A percentile compares a stretch with the other conserved stretches of the same genome.
phyloP scores from a whole-genome alignment of 1,284 basidiomycete genomes.

The Coniophora puteana region DNA sequence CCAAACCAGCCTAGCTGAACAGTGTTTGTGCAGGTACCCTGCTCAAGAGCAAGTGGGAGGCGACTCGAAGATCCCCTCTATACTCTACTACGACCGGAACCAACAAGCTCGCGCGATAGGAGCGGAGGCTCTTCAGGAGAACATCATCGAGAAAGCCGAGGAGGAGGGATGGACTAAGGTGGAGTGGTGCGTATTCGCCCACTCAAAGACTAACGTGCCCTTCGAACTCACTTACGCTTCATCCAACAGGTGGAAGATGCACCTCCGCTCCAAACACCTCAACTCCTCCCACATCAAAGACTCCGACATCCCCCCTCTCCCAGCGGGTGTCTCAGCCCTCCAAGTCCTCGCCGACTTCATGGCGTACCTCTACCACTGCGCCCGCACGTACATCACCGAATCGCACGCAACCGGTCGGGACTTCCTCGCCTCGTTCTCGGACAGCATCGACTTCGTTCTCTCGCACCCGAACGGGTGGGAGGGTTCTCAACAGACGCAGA shows the following conservation, averaged over 20 bases:
- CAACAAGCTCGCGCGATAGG: conserved; percentile 45
- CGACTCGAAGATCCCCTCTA: conserved; percentile 53
- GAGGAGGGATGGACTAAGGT: conserved; percentile 43
- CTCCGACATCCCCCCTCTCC: conserved; percentile 35
- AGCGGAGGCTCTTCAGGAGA: conserved; percentile 43
- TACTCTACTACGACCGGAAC: conserved; percentile 45
- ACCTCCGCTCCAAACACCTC: conserved; percentile 25
- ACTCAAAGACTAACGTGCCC: neutral
- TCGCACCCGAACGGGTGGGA: conserved; percentile 45
- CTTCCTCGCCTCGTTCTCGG: conserved; percentile 32
- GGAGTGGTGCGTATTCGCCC: conserved; percentile 33
- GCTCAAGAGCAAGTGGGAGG: conserved; percentile 50
- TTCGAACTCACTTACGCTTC: conserved; percentile 3
- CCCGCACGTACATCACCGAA: conserved; percentile 34
- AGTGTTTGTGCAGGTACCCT: conserved; percentile 37
- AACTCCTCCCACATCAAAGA: conserved; percentile 17
- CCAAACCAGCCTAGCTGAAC: neutral
- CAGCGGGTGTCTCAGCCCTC: conserved; percentile 34
- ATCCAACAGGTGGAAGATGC: conserved; percentile 36
- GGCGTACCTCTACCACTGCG: conserved; percentile 34
- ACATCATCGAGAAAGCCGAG: conserved; percentile 38
- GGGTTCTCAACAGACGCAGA: conserved; percentile 32
- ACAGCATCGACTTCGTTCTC: conserved; percentile 29
- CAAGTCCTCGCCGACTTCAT: conserved; percentile 47
- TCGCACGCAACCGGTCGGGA: conserved; percentile 30